Conservation (phyloP, 768 basidiomycete genomes). For the Lentinula edodes region DNA sequence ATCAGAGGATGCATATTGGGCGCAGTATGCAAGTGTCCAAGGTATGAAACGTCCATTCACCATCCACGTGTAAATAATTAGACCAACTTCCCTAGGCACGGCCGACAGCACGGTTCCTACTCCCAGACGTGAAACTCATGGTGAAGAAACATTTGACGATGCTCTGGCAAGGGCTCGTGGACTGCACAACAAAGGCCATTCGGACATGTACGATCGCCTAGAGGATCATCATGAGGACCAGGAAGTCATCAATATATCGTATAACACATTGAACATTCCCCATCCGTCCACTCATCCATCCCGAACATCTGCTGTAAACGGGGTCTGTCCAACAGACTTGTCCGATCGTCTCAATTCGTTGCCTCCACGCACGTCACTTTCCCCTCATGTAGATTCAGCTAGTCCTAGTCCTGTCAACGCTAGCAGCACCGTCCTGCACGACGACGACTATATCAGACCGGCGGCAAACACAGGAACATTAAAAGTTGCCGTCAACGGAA, state of each 20-base stretch:
- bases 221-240: constrained; percentile 17
- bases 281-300: constrained; percentile 17
- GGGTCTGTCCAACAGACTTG: constrained; percentile 24
- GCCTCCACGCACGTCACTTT: constrained; percentile 11
- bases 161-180: neutral
- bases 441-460: constrained; percentile 7
- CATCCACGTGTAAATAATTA: neutral
- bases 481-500: constrained; percentile 1
- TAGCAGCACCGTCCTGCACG: constrained; percentile 13
- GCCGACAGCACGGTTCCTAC: constrained; percentile 61
- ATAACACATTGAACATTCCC: constrained; percentile 29
- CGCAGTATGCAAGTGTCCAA: constrained; percentile 64
- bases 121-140: constrained; percentile 18
- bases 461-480: neutral
- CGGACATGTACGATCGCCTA: neutral
- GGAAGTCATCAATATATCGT: constrained; percentile 19
- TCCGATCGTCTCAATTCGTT: constrained; percentile 34
- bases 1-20: constrained; percentile 66
- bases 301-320: constrained; percentile 25
- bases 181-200: neutral
- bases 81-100: constrained; percentile 39
- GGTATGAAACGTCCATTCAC: constrained; percentile 33
- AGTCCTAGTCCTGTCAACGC: neutral
- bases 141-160: constrained; percentile 10
- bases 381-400: neutral